Base-by-base conservation (phyloP, 2,329 filamentous ascomycete species). In the Penicillium sp. region DNA sequence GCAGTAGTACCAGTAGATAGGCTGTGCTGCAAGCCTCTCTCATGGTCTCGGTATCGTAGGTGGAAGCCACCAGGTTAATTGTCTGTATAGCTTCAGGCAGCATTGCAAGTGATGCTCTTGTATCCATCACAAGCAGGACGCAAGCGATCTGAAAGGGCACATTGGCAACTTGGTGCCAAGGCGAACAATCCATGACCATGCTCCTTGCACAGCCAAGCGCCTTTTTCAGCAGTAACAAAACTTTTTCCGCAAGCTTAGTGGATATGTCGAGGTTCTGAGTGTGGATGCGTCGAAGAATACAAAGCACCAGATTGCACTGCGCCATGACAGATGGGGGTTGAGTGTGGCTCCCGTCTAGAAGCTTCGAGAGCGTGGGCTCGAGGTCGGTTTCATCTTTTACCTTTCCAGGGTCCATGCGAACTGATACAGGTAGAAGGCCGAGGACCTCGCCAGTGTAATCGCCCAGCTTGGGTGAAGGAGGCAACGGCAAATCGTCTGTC, bases 141-240 rank as follows among this genome's bases (percentile, higher is more conserved):
- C 80, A 82, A 16, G 81, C 74, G 2, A 80, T 77, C 35, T 83
- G 81, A 46, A 84, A 84, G 0, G 81, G 81, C 0, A 83, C 77
- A 42, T 84, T 82, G 22, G 79, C 79, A 36, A 81, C 74, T 46
- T 84, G 81, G 57, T 83, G 81, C 81, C 81, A 84, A 0, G 80
- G 81, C 1, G 70, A 69, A 13, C 73, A 70, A 22, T 66, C 64
- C 2, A 68, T 65, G 0, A 77, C 63, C 63, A 82, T 76, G 2
- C 58, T 63, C 2, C 73, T 72, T 0, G 80, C 78, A 1, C 76
- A 75, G 2, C 66, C 63, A 2, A 83, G 71, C 0, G 74, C 79
- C 8, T 70, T 67, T 27, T 55, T 58, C 0, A 76, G 68, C 6
- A 82, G 65, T 0, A 61, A 63, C 2, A 83, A 68, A 2, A 82